These are phyloP conservation scores for Hemileccinum rubropunctum DNA, from an alignment of 768 basidiomycete genomes.

Conservation along the genomic window DNA sequence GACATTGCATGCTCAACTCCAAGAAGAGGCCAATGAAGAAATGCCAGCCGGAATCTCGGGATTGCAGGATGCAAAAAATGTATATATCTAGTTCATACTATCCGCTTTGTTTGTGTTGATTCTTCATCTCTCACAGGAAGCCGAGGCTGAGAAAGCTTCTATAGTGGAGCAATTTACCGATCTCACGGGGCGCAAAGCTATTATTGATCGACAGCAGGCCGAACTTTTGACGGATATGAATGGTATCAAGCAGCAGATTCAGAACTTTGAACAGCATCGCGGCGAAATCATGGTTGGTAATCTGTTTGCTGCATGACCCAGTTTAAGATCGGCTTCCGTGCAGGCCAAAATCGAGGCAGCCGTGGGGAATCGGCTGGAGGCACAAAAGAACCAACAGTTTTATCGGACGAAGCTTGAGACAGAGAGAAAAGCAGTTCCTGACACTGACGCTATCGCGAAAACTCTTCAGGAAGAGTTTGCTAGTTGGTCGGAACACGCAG, in stretches of 20 bases:
- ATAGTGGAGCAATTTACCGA: conserved; percentile 49
- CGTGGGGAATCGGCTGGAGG: conserved; percentile 45
- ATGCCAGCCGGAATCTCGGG: conserved; percentile 61
- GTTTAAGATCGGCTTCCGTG: not conserved
- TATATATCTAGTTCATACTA: conserved; percentile 26
- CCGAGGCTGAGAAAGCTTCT: conserved; percentile 48
- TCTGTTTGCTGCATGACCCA: not conserved
- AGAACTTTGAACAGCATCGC: conserved; percentile 47
- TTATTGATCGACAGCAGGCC: conserved; percentile 45
- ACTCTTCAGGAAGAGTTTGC: conserved; percentile 60
- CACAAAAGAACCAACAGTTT: conserved; percentile 46
- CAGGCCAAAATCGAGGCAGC: conserved; percentile 53
- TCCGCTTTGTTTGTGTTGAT: not conserved
- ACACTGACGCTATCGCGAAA: conserved; percentile 44
- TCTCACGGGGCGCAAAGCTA: conserved; percentile 42
- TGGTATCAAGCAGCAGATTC: conserved; percentile 46
- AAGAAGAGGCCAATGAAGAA: conserved; percentile 66
- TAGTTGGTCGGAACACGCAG: conserved; percentile 65
- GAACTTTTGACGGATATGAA: conserved; percentile 43
- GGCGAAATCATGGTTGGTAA: conserved; percentile 43
- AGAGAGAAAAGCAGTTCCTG: conserved; percentile 45
- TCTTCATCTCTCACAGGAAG: conserved; percentile 42
- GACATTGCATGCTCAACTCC: conserved; percentile 37
- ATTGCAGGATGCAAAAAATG: conserved; percentile 53
- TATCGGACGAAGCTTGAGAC: conserved; percentile 52